Conservation (phyloP, 352 stramenopile species). For the Phytophthora pini region DNA sequence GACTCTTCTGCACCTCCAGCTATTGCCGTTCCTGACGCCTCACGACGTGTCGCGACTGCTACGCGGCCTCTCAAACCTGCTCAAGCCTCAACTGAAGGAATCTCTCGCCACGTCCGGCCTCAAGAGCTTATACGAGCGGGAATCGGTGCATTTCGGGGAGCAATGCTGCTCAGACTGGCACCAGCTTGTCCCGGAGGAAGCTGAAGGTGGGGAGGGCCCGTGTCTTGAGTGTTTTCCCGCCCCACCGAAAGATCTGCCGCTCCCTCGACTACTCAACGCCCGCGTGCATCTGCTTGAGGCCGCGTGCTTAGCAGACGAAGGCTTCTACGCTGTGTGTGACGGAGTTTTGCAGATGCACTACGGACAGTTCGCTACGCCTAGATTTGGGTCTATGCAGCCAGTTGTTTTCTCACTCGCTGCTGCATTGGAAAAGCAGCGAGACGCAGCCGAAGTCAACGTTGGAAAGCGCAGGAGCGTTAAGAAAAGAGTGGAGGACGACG, state of each 20-base stretch:
- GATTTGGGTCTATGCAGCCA: slow-evolving; percentile 32
- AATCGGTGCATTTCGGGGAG: slow-evolving; percentile 26
- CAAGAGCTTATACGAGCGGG: slow-evolving; percentile 15
- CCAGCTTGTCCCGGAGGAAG: slow-evolving; percentile 27
- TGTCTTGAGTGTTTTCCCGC: slow-evolving; percentile 14
- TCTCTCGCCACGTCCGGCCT: slow-evolving; percentile 23
- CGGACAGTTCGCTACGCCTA: slow-evolving; percentile 20
- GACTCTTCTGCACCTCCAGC: slow-evolving; percentile 31
- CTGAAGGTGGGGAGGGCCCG: slow-evolving; percentile 18
- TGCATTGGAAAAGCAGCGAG: slow-evolving; percentile 18
- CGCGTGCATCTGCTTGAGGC: slow-evolving; percentile 31
- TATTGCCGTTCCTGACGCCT: slow-evolving; percentile 33
- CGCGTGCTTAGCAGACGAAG: slow-evolving; percentile 15
- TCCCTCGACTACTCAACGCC: slow-evolving; percentile 16
- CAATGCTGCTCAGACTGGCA: slow-evolving; percentile 36
- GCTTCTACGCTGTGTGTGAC: slow-evolving; percentile 14
- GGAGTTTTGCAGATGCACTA: slow-evolving; percentile 36
- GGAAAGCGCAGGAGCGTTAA: background rate
- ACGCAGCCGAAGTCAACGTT: background rate
- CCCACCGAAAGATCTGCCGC: slow-evolving; percentile 25
- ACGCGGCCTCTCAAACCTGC: slow-evolving; percentile 4
- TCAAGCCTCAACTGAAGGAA: slow-evolving; percentile 14
- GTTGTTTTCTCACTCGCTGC: slow-evolving; percentile 26
- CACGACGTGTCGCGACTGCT: slow-evolving; percentile 29
- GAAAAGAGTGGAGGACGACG: background rate